Conservation (phyloP, 78 protist species). For the Dictyostelium discoideum region DNA sequence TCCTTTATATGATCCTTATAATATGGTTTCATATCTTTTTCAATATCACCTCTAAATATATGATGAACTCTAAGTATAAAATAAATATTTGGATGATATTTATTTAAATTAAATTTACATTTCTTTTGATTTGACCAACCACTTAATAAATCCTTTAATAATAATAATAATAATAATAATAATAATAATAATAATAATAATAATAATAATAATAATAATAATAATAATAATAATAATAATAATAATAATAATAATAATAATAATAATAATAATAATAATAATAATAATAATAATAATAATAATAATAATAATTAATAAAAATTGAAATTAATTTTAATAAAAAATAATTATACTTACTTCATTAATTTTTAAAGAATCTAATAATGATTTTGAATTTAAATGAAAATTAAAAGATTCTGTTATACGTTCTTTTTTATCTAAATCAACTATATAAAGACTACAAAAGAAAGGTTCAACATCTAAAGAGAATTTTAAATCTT, state of each 20-base stretch:
- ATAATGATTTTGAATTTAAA: conserved; percentile 45
- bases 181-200: neutral
- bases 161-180: neutral
- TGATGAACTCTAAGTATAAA: conserved; percentile 62
- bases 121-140: conserved; percentile 54
- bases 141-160: neutral
- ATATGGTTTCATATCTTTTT: conserved; percentile 67
- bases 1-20: conserved; percentile 33
- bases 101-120: conserved; percentile 52
- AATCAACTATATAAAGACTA: conserved; percentile 71
- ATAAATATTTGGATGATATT: conserved; percentile 78
- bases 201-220: neutral
- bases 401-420: conserved; percentile 68
- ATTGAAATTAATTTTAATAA: no score
- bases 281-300: neutral
- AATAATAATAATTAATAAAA: neutral
- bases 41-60: conserved; percentile 76
- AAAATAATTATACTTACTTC: conserved; percentile 23
- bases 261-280: neutral
- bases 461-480: conserved; percentile 77
- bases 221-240: neutral
- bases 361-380: conserved; percentile 57
- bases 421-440: conserved; percentile 63
- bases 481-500: conserved; percentile 51
- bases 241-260: neutral